Conservation (phyloP, 208 protist species). For the Acanthamoeba culbertsoni region DNA sequence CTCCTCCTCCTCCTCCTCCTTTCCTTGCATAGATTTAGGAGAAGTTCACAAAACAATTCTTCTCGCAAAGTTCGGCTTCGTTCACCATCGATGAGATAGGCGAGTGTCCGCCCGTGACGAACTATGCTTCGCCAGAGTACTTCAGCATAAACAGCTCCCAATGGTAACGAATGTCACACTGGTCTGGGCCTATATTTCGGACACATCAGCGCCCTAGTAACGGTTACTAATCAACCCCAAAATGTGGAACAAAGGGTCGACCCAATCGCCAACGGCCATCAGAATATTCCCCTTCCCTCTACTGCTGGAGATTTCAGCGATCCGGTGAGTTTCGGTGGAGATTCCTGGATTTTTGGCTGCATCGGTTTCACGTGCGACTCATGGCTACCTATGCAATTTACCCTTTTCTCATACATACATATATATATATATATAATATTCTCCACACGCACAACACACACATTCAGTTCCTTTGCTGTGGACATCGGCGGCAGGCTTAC, state of each 20-base stretch:
- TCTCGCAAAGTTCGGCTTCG: no score
- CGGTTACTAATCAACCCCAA: no score
- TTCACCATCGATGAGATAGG: background rate
- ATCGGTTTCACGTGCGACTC: background rate
- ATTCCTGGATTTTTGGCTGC: slow-evolving; percentile 5
- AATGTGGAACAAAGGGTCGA: background rate
- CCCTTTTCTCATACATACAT: background rate
- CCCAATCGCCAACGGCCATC: background rate
- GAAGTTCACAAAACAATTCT: background rate
- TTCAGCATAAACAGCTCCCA: background rate
- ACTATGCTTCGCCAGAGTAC: background rate
- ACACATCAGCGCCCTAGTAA: background rate
- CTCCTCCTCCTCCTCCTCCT: background rate
- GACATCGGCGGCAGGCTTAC: background rate
- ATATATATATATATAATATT: background rate
- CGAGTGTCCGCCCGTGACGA: background rate
- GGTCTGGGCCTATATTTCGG: background rate
- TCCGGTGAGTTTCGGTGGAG: background rate
- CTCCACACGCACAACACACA: background rate
- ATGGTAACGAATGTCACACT: background rate
- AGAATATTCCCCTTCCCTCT: background rate
- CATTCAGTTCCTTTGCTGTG: background rate
- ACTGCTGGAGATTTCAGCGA: background rate
- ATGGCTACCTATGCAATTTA: background rate
- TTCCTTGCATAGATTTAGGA: background rate